Percentiles rank a stretch among this genome's conserved stretches.
Evolutionary conservation across 352 stramenopile genomes (phyloP).

Genomic region (Pythium insidiosum): DNA sequence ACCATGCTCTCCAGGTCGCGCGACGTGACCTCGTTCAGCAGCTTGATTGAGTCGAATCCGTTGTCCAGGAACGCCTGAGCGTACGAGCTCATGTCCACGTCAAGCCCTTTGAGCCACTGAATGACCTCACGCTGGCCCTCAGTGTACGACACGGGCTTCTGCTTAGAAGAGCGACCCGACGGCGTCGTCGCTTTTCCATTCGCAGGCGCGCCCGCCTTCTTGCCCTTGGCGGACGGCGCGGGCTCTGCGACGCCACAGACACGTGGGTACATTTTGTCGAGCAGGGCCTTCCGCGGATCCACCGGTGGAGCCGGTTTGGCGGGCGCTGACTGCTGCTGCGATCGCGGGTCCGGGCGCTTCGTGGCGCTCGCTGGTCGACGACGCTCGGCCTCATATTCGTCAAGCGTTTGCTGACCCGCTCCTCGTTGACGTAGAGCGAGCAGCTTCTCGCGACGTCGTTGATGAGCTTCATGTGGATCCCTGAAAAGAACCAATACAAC

Average conservation of each 20-base stretch:
- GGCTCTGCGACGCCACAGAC: slow-evolving; percentile 45
- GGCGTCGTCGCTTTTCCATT: slow-evolving; percentile 18
- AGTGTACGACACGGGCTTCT: slow-evolving; percentile 39
- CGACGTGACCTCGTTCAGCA: slow-evolving; percentile 69
- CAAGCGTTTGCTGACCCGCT: too few species aligned
- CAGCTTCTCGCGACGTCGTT: not conserved
- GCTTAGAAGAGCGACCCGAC: slow-evolving; percentile 17
- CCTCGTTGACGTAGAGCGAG: too few species aligned
- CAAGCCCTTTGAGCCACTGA: slow-evolving; percentile 61
- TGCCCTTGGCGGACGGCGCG: slow-evolving; percentile 5
- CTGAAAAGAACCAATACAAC: not conserved
- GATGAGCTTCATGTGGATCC: not conserved
- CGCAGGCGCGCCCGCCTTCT: slow-evolving; percentile 14
- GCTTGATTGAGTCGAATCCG: slow-evolving; percentile 83
- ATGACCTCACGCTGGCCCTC: slow-evolving; percentile 75
- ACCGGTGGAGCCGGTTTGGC: not conserved
- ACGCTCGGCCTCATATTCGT: too few species aligned
- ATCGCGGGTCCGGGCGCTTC: slow-evolving; percentile 13
- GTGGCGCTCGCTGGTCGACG: too few species aligned
- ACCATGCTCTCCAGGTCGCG: slow-evolving; percentile 61
- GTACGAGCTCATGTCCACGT: slow-evolving; percentile 82
- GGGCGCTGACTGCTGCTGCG: slow-evolving; percentile 14
- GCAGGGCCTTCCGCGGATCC: slow-evolving; percentile 48
- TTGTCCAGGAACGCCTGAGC: slow-evolving; percentile 82
- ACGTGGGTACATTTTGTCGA: slow-evolving; percentile 78